Percentiles rank a stretch among this genome's conserved stretches.
Evolutionary conservation across 495 filamentous ascomycete species (phyloP).

Genomic region (Lasiosphaeris hirsuta): DNA sequence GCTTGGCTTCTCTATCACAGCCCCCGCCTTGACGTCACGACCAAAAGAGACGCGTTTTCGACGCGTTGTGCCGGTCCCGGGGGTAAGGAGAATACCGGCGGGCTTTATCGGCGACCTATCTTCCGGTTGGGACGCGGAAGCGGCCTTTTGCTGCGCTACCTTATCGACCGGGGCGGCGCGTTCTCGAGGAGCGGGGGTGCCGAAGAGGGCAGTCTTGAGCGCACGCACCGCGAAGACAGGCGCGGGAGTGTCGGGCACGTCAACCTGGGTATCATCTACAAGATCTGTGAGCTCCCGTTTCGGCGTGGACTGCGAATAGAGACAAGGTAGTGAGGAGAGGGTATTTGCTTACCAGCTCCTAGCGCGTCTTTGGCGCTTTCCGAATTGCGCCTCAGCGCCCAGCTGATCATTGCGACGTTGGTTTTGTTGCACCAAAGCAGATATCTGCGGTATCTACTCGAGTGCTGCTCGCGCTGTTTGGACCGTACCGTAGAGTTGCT

Average conservation of each 20-base stretch:
- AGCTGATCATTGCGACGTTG: slow-evolving; percentile 48
- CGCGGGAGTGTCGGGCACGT: slow-evolving; percentile 86
- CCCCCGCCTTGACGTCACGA: slow-evolving; percentile 50
- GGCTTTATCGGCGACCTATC: slow-evolving; percentile 40
- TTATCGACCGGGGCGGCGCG: slow-evolving; percentile 19
- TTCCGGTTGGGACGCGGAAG: neutral
- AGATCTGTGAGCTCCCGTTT: slow-evolving; percentile 8
- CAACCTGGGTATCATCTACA: slow-evolving; percentile 47
- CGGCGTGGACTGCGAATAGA: slow-evolving; percentile 2
- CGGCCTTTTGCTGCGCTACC: slow-evolving; percentile 2
- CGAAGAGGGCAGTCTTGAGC: slow-evolving; percentile 87
- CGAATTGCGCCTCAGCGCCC: slow-evolving; percentile 46
- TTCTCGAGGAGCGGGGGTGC: slow-evolving; percentile 61
- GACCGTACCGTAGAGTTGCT: no score
- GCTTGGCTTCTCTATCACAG: slow-evolving; percentile 29
- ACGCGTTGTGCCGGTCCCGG: slow-evolving; percentile 71
- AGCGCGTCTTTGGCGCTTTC: slow-evolving; percentile 32
- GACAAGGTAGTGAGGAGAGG: neutral
- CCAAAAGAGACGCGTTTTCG: slow-evolving; percentile 91
- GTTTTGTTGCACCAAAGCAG: neutral
- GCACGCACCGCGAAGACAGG: slow-evolving; percentile 92
- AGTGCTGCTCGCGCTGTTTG: neutral
- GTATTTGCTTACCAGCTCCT: slow-evolving; percentile 18
- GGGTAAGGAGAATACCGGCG: slow-evolving; percentile 76
- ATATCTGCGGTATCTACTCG: no score